These are phyloP conservation scores for Pinus albicaulis DNA, from an alignment of 75 land plant species.

Conservation along the genomic window DNA sequence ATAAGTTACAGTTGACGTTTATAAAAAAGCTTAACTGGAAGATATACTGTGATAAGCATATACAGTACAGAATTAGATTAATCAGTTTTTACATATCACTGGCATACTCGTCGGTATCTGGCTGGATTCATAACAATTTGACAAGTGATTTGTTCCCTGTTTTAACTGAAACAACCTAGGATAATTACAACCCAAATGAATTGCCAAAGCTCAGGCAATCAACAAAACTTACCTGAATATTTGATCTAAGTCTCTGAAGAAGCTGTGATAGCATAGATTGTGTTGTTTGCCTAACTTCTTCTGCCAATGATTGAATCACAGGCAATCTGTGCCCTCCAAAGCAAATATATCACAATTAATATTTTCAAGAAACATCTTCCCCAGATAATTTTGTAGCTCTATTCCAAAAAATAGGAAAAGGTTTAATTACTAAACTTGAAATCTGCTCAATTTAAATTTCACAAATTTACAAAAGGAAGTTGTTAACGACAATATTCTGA, in stretches of 20 bases:
- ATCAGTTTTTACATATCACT: neutral
- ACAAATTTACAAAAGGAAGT: too few species aligned
- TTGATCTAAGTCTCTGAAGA: constrained; percentile 91
- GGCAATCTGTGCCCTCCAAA: constrained; percentile 54
- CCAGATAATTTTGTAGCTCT: constrained; percentile 2
- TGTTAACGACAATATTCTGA: neutral
- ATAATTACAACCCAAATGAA: neutral
- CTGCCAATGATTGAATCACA: constrained; percentile 85
- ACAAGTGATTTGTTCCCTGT: neutral
- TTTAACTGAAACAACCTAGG: neutral
- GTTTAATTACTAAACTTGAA: too few species aligned
- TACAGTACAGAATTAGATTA: neutral
- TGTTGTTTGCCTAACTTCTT: constrained; percentile 87
- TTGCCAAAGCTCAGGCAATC: neutral
- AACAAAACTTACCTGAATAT: constrained; percentile 67
- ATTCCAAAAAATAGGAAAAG: constrained; percentile 9
- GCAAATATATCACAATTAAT: neutral
- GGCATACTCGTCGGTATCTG: neutral
- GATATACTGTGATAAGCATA: neutral
- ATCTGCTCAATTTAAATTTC: too few species aligned
- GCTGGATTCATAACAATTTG: neutral
- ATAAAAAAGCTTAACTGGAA: neutral
- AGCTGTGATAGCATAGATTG: constrained; percentile 95
- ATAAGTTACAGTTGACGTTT: constrained; percentile 1
- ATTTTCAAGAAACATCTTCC: neutral